A percentile compares a stretch with the other conserved stretches of the same genome.
Conservation (phyloP, 768 basidiomycete genomes). For the Pleurotus sapidus region DNA sequence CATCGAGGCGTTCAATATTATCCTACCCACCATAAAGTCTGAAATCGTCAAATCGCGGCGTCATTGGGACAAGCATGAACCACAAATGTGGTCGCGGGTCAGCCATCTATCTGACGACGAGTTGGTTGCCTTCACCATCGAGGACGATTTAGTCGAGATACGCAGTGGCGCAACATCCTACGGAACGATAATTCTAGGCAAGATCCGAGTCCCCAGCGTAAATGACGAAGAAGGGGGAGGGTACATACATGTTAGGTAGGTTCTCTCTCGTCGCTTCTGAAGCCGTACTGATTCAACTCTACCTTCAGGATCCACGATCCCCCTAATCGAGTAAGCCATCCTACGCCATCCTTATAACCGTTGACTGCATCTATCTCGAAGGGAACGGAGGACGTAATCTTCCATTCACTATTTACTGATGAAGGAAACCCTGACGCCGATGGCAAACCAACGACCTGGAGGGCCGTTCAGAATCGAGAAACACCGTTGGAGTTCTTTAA, state of each 20-base stretch:
- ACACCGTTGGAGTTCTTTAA: slow-evolving; percentile 70
- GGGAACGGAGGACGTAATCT: slow-evolving; percentile 63
- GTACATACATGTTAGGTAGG: slow-evolving; percentile 69
- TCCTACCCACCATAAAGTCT: slow-evolving; percentile 56
- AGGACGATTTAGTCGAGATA: slow-evolving; percentile 38
- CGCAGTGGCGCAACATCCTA: slow-evolving; percentile 55
- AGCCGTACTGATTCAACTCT: slow-evolving; percentile 4
- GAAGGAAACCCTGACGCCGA: slow-evolving; percentile 47
- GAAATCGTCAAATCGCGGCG: slow-evolving; percentile 65
- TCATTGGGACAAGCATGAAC: slow-evolving; percentile 72
- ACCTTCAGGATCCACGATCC: slow-evolving; percentile 67
- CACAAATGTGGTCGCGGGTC: slow-evolving; percentile 69
- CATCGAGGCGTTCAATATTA: slow-evolving; percentile 59
- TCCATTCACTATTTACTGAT: slow-evolving; percentile 71
- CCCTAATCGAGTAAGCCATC: slow-evolving; percentile 55
- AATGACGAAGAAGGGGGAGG: slow-evolving; percentile 62
- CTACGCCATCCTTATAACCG: not conserved
- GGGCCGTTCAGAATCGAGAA: slow-evolving; percentile 59
- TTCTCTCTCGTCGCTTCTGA: slow-evolving; percentile 4
- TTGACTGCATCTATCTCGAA: slow-evolving; percentile 21
- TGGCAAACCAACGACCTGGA: slow-evolving; percentile 53
- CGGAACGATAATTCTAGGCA: slow-evolving; percentile 72
- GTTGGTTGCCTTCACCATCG: slow-evolving; percentile 49
- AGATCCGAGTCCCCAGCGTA: slow-evolving; percentile 69
- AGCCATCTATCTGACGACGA: slow-evolving; percentile 45